These are phyloP conservation scores for Fusarium newnesense DNA, from an alignment of 2,329 filamentous ascomycete genomes.

Conservation along the genomic window DNA sequence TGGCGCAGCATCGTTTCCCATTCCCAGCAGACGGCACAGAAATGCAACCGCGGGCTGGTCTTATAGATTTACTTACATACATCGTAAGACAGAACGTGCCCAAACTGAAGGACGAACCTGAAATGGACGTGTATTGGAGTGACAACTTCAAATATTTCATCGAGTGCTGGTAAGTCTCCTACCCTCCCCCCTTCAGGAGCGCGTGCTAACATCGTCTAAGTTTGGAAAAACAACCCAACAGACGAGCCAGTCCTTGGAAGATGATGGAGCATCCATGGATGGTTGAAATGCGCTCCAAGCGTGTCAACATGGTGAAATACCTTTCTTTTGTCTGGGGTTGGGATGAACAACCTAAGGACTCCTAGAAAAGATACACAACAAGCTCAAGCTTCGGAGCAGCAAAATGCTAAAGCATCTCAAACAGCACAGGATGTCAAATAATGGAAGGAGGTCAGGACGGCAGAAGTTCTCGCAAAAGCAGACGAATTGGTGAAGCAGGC, in stretches of 20 bases:
- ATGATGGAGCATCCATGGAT: conserved; percentile 99
- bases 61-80: conserved; percentile 96
- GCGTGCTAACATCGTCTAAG: conserved; percentile 59
- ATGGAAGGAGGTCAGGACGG: neutral
- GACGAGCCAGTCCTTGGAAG: conserved; percentile 94
- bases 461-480: neutral
- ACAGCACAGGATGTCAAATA: conserved; percentile 1
- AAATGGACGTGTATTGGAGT: conserved; percentile 91
- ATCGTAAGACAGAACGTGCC: conserved; percentile 97
- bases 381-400: conserved; percentile 21
- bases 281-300: conserved; percentile 93
- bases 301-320: conserved; percentile 97
- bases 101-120: conserved; percentile 93
- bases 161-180: conserved; percentile 87
- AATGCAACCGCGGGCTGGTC: conserved; percentile 89
- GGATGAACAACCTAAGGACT: conserved; percentile 60
- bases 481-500: neutral
- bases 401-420: conserved; percentile 10
- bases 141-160: conserved; percentile 99
- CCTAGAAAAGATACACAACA: conserved; percentile 33
- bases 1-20: conserved; percentile 98
- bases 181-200: neutral
- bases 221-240: conserved; percentile 89
- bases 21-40: conserved; percentile 97
- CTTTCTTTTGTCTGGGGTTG: conserved; percentile 97